Evolutionary conservation across 1,284 basidiomycete species (phyloP), one percentile per base, ranked within the genome.

Genomic region (Athelia psychrophila): DNA sequence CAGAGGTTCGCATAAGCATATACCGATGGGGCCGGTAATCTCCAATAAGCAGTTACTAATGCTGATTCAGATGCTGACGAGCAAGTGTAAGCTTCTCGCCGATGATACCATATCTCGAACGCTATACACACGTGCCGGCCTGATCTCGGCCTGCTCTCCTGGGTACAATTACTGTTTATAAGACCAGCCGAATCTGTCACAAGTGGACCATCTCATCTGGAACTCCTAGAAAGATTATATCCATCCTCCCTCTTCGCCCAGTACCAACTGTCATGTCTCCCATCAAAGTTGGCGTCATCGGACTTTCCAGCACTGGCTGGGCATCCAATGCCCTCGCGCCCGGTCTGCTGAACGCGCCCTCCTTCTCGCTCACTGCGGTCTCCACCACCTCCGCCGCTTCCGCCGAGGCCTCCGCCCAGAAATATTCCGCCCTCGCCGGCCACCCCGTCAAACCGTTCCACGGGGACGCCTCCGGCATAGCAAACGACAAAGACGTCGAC

Each of bases 251-350:
- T 18, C 6, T 6, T 5, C 13, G 6, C 9, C 9, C 38, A 9
- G n/a, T 42, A 8, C 53, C 27, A 30, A 13, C 27, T 30, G n/a
- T n/a, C 8, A 57, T 56, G 56, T 19, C 50, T 51, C 54, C 61
- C 48, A 62, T 59, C 33, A 47, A 55, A 8, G 22, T 63, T 33
- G 63, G 63, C 3, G 49, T 63, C 47, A 55, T 64, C 24, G 63
- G 61, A 24, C 60, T 63, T 33, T 64, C 61, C 23, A 51, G 50
- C 20, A 51, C 44, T 18, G 62, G 61, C 16, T 64, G 63, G 58
- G 60, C 60, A 2, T 45, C 58, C 8, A 45, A 15, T 4, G 42
- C 50, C 38, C 55, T 61, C 53, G 54, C 55, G 1, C 60, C 57
- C 13, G 33, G 52, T 18, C 49, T 63, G 24, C 51, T 58, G 4